Percentiles rank a stretch among this genome's conserved stretches.
Conservation (phyloP, 768 basidiomycete genomes). For the Mycena floridula region DNA sequence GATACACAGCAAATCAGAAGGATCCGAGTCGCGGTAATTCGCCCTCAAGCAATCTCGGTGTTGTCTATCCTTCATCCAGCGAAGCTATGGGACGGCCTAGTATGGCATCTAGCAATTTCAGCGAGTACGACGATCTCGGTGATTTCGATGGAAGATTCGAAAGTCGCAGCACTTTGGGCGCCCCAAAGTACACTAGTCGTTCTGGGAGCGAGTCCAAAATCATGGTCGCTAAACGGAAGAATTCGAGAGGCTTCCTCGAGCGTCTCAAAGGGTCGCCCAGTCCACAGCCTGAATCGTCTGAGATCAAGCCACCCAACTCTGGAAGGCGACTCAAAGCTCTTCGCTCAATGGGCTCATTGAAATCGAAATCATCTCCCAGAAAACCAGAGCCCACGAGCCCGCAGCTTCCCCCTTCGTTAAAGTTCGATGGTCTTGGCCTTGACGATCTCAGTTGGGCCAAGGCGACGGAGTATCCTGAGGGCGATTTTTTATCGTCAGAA, state of each 20-base stretch:
- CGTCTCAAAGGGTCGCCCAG: constrained; percentile 46
- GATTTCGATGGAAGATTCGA: constrained; percentile 87
- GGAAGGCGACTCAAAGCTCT: constrained; percentile 64
- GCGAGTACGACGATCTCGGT: constrained; percentile 82
- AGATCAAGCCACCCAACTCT: constrained; percentile 27
- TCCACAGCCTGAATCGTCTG: constrained; percentile 39
- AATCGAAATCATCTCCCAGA: constrained; percentile 40
- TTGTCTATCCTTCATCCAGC: constrained; percentile 24
- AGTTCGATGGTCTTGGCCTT: constrained; percentile 53
- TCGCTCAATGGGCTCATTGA: constrained; percentile 78
- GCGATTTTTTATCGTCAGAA: neutral
- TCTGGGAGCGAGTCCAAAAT: constrained; percentile 29
- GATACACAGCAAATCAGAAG: constrained; percentile 49
- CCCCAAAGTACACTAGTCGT: constrained; percentile 21
- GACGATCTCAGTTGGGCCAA: constrained; percentile 49
- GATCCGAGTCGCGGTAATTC: constrained; percentile 13
- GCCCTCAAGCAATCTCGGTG: constrained; percentile 16
- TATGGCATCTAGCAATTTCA: constrained; percentile 65
- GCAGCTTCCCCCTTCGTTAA: constrained; percentile 44
- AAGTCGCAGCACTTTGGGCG: constrained; percentile 68
- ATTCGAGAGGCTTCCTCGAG: constrained; percentile 63
- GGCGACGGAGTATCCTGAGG: constrained; percentile 16
- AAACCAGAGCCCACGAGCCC: constrained; percentile 42
- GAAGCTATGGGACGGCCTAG: constrained; percentile 58
- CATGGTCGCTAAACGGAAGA: constrained; percentile 41